A percentile compares a stretch with the other conserved stretches of the same genome.
Conservation (phyloP, 768 basidiomycete genomes). For the Podaxis mareebaensis region DNA sequence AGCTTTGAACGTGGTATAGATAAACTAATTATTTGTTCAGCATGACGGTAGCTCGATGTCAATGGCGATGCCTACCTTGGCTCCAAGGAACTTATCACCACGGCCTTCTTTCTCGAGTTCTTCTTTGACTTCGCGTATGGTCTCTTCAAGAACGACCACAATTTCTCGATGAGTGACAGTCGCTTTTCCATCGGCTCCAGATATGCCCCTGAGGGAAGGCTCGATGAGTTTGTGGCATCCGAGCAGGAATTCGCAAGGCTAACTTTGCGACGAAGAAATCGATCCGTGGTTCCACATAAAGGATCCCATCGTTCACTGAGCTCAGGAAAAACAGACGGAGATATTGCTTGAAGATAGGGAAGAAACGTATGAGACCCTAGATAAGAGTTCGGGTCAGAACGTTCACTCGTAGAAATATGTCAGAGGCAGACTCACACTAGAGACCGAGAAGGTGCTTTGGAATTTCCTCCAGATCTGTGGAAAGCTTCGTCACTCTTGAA, state of each 20-base stretch:
- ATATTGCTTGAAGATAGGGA: conserved; percentile 61
- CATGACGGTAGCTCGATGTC: neutral
- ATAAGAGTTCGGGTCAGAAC: neutral
- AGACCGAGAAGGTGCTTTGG: conserved; percentile 48
- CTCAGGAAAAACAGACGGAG: conserved; percentile 61
- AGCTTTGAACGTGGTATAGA: conserved; percentile 37
- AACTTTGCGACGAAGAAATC: conserved; percentile 59
- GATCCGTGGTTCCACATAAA: conserved; percentile 67
- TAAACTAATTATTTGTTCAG: neutral
- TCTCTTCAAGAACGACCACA: conserved; percentile 52
- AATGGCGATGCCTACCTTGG: conserved; percentile 43
- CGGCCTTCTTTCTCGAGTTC: conserved; percentile 53
- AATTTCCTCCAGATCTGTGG: conserved; percentile 79
- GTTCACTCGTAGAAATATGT: neutral
- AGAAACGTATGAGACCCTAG: conserved; percentile 48
- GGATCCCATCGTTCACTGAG: conserved; percentile 70
- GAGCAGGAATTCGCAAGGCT: conserved; percentile 17
- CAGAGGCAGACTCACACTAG: conserved; percentile 37
- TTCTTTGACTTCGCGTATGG: conserved; percentile 52
- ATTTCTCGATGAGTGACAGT: conserved; percentile 62
- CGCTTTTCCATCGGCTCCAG: conserved; percentile 54
- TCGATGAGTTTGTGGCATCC: neutral
- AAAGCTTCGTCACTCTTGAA: neutral
- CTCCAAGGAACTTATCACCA: conserved; percentile 64
- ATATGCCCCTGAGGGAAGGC: conserved; percentile 45